Conservation (phyloP, 2,329 filamentous ascomycete genomes). For the Fusarium coicis region DNA sequence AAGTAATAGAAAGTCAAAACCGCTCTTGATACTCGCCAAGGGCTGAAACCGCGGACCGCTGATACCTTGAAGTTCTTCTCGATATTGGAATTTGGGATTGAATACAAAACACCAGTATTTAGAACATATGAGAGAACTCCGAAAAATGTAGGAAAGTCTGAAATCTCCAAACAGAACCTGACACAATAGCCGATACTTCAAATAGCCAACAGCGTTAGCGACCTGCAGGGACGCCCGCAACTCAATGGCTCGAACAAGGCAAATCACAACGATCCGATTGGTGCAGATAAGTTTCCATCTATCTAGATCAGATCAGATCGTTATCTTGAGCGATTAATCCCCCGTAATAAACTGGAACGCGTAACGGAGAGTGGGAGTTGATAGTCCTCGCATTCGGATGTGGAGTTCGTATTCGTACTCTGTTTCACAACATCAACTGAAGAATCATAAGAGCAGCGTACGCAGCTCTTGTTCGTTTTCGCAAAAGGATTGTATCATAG, state of each 20-base stretch:
- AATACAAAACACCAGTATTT: not conserved
- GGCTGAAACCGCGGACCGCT: too few relatives aligned
- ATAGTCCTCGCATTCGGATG: conserved; percentile 29
- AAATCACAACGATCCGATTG: not conserved
- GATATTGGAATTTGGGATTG: not conserved
- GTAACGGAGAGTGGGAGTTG: not conserved
- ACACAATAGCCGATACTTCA: not conserved
- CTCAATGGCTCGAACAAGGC: not conserved
- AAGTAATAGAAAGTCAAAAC: too few relatives aligned
- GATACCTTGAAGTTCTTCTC: too few relatives aligned
- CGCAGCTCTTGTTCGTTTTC: conserved; percentile 35
- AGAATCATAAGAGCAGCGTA: not conserved
- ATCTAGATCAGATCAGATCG: conserved; percentile 23
- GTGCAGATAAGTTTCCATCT: not conserved
- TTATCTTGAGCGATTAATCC: not conserved
- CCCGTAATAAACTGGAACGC: not conserved
- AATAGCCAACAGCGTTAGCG: not conserved
- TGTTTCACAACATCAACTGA: not conserved
- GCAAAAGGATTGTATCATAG: conserved; percentile 1
- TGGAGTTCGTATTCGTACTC: conserved; percentile 26
- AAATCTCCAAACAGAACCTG: too few relatives aligned
- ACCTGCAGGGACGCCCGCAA: conserved; percentile 8
- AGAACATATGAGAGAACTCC: rapidly evolving
- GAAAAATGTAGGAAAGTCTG: not conserved
- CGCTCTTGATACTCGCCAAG: not conserved